Evolutionary conservation across 768 basidiomycete genomes (phyloP).

Genomic region (Phaeotremella skinneri): DNA sequence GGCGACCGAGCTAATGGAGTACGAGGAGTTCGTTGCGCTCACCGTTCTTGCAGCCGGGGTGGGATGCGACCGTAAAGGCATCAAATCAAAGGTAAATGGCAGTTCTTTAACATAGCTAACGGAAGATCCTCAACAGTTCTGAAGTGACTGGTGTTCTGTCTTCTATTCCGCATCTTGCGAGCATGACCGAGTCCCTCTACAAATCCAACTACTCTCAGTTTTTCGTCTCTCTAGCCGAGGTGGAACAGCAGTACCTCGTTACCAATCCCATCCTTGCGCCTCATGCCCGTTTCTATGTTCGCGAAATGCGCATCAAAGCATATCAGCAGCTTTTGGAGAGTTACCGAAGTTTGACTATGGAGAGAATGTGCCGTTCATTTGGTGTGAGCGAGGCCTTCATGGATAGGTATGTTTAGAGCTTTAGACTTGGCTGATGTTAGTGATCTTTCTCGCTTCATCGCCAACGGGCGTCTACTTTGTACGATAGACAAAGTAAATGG

Average conservation of each 20-base stretch:
- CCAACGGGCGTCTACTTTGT: constrained; percentile 76
- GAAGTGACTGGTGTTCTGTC: constrained; percentile 84
- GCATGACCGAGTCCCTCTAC: constrained; percentile 81
- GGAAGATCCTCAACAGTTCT: constrained; percentile 74
- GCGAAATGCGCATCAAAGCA: constrained; percentile 93
- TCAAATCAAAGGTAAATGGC: constrained; percentile 78
- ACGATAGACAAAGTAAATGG: constrained; percentile 94
- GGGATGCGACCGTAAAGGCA: constrained; percentile 72
- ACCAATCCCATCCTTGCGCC: constrained; percentile 80
- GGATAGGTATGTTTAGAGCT: constrained; percentile 64
- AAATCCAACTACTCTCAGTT: constrained; percentile 93
- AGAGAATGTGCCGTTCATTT: constrained; percentile 79
- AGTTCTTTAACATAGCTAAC: constrained; percentile 1
- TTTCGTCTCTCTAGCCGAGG: constrained; percentile 82
- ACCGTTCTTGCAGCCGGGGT: constrained; percentile 77
- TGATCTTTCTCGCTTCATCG: constrained; percentile 89
- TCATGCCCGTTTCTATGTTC: constrained; percentile 83
- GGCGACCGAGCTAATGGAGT: constrained; percentile 79
- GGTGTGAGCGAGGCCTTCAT: constrained; percentile 86
- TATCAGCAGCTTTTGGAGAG: constrained; percentile 88
- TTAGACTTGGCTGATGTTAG: constrained; percentile 52
- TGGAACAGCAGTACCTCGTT: constrained; percentile 83
- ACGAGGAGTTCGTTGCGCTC: constrained; percentile 84
- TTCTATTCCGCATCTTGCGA: constrained; percentile 75
- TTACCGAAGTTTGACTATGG: constrained; percentile 83